Evolutionary conservation across 2,329 filamentous ascomycete genomes (phyloP).

Genomic region (Ophiostoma perfectum): DNA sequence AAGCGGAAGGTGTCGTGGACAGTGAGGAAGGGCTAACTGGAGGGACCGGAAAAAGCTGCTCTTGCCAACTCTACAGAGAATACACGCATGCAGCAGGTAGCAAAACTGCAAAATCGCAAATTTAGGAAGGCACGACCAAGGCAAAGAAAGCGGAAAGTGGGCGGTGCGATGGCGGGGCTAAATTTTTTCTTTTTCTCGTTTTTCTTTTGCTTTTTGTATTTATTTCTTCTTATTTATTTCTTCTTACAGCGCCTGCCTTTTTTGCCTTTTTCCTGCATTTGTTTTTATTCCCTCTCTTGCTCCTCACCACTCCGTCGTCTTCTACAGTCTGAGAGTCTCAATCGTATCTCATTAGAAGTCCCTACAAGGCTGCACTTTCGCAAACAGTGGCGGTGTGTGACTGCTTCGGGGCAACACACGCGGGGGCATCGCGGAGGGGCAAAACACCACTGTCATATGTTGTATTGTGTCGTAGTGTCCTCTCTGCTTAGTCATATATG

Average conservation of each 20-base stretch:
- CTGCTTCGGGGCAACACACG: background rate
- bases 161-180: slow-evolving; percentile 23
- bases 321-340: too few relatives aligned
- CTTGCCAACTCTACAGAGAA: slow-evolving; percentile 12
- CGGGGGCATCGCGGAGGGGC: background rate
- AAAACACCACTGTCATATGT: background rate
- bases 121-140: slow-evolving; percentile 20
- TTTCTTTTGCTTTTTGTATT: background rate
- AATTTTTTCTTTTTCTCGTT: slow-evolving; percentile 11
- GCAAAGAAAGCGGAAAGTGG: slow-evolving; percentile 15
- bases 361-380: too few relatives aligned
- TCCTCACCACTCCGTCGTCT: too few relatives aligned
- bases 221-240: background rate
- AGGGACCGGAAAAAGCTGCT: slow-evolving; percentile 14
- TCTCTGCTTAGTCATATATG: background rate
- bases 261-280: background rate
- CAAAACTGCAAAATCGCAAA: background rate
- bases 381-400: background rate
- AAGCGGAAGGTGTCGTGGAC: background rate
- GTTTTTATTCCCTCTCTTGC: background rate
- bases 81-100: background rate
- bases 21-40: slow-evolving; percentile 7
- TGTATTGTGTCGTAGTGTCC: background rate
- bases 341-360: too few relatives aligned
- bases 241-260: background rate